A percentile compares a stretch with the other conserved stretches of the same genome.
These are phyloP conservation scores for Candida anutae DNA, from an alignment of 1,139 yeast genomes.

Conservation along the genomic window DNA sequence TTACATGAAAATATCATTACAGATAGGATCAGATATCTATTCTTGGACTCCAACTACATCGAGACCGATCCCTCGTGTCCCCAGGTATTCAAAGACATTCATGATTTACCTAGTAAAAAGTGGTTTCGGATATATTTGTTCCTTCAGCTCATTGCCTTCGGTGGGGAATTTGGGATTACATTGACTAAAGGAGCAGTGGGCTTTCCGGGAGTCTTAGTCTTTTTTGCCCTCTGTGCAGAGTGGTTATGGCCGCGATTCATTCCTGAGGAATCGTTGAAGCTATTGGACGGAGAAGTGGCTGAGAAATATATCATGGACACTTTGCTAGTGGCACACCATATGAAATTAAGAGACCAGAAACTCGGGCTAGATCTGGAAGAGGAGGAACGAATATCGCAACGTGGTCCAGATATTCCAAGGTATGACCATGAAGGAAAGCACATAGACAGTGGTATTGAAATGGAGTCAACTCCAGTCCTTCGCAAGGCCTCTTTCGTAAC, in stretches of 20 bases:
- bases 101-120: conserved; percentile 30
- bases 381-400: no score
- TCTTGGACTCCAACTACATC: conserved; percentile 49
- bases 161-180: conserved; percentile 78
- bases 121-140: conserved; percentile 49
- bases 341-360: conserved; percentile 4
- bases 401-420: no score
- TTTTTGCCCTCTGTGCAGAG: conserved; percentile 53
- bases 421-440: no score
- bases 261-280: conserved; percentile 48
- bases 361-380: no score
- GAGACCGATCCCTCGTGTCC: conserved; percentile 30
- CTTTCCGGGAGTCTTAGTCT: conserved; percentile 72
- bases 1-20: conserved; percentile 60
- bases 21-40: conserved; percentile 52
- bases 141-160: conserved; percentile 60
- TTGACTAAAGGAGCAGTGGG: conserved; percentile 90
- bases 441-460: no score
- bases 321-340: conserved; percentile 16
- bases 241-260: conserved; percentile 65
- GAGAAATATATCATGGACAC: conserved; percentile 45
- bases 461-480: no score
- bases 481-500: no score
- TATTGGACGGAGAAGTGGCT: conserved; percentile 71
- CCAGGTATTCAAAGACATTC: conserved; percentile 25